Evolutionary conservation across 805 yeast species (phyloP), one percentile per base, ranked within the genome.

Genomic region (Cyberlindnera mississippiensis): DNA sequence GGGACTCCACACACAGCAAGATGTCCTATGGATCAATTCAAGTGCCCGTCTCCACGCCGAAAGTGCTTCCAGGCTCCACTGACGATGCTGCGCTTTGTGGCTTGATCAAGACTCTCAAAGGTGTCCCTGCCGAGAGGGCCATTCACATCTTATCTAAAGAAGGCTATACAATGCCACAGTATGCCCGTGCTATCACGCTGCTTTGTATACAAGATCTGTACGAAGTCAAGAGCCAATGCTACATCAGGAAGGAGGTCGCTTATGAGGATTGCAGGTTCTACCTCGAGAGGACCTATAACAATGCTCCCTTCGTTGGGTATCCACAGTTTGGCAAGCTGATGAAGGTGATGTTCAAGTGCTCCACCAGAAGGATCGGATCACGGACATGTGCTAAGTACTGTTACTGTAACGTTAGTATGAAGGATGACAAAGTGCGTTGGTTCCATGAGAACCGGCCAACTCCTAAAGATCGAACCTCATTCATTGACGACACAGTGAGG

Each of bases 381-480:
- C 70, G 95, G 37, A 90, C 90, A 2, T 84, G 82, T 55, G 80
- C 91, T 16, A 83, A 83, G 57, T 89, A 89, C 61, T 95, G 87
- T 59, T 88, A 86, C 56, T 6, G 35, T 2, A 41, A 45, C 12
- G 17, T 52, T 5, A 10, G 40, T 7, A 15, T 49, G 12, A 41
- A 26, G n/a, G 9, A 12, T 9, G 31, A 16, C 4, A 24, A 17
- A 10, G 27, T 19, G 1, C 10, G 4, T 3, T 42, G 48, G 46
- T 33, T 48, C n/a, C 35, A 24, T 9, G 8, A 20, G 9, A 30
- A 28, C 10, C 40, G 33, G 16, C 45, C 36, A 10, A 30, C 19
- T 24, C 3, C 33, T 8, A 5, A 35, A 2, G 20, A 28, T 15
- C 37, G 18, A 17, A 18, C 29, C 16, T 26, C 45, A 3, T 45